Evolutionary conservation across 495 filamentous ascomycete genomes (phyloP).

Genomic region (Penicillium cosmopolitanum): DNA sequence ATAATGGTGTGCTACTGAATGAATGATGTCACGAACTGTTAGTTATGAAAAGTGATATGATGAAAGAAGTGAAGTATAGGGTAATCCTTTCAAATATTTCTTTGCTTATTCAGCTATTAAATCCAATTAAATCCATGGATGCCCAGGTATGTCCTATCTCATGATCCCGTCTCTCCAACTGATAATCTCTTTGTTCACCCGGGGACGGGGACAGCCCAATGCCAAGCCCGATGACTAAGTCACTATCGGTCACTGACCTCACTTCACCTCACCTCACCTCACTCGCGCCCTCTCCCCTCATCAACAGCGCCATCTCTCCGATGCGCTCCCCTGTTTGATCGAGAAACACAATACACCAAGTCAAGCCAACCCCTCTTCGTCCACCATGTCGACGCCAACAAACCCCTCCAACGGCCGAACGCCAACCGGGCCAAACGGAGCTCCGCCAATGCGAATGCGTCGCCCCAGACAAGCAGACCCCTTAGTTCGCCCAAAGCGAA

Average conservation of each 20-base stretch:
- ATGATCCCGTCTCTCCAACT: background rate
- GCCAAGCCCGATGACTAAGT: background rate
- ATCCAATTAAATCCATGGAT: too few species aligned
- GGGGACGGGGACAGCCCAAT: too few species aligned
- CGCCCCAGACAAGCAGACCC: constrained; percentile 65
- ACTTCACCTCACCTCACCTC: background rate
- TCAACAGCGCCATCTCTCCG: background rate
- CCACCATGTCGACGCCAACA: constrained; percentile 40
- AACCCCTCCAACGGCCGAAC: constrained; percentile 36
- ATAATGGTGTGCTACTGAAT: background rate
- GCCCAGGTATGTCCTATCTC: background rate
- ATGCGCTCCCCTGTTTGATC: background rate
- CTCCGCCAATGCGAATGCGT: constrained; percentile 45
- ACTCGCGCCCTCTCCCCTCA: background rate
- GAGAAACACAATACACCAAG: background rate
- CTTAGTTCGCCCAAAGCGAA: constrained; percentile 65
- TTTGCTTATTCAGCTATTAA: too few species aligned
- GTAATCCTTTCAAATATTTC: too few species aligned
- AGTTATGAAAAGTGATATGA: too few species aligned
- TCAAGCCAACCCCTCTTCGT: background rate
- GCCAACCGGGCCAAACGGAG: constrained; percentile 38
- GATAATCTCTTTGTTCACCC: constrained; percentile 3
- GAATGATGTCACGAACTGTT: constrained; percentile 4
- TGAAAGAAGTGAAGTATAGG: too few species aligned
- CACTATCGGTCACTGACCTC: background rate